phyloP scores from a whole-genome alignment of 305 asterid genomes.

The Fraxinus sp. region DNA sequence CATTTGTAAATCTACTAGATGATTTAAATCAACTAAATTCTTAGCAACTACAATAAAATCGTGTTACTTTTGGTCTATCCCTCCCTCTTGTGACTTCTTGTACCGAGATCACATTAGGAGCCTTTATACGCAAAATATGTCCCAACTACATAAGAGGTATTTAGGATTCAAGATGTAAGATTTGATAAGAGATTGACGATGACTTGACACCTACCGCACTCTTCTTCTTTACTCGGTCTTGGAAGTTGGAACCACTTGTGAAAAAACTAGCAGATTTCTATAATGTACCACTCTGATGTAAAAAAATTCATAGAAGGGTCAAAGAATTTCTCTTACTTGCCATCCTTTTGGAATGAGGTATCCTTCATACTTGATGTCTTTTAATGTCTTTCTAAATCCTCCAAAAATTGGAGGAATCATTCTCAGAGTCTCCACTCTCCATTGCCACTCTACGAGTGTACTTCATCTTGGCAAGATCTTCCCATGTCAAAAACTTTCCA shows the following conservation, averaged over 20 bases:
- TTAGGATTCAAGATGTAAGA: neutral
- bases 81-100: neutral
- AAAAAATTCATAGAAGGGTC: neutral
- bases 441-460: conserved; percentile 72
- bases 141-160: neutral
- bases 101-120: neutral
- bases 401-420: conserved; percentile 60
- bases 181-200: neutral
- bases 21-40: neutral
- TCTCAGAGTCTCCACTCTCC: conserved; percentile 69
- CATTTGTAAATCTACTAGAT: neutral
- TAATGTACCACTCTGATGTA: neutral
- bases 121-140: neutral
- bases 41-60: neutral
- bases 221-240: neutral
- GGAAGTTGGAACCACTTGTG: neutral
- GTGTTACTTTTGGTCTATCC: neutral
- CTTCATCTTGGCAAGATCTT: conserved; percentile 71
- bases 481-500: conserved; percentile 57
- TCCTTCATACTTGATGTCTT: conserved; percentile 59
- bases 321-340: conserved; percentile 49
- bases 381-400: conserved; percentile 52
- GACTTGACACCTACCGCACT: neutral
- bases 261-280: neutral
- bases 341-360: conserved; percentile 76